A percentile compares a stretch with the other conserved stretches of the same genome.
Evolutionary conservation across 2,329 filamentous ascomycete genomes (phyloP).

Genomic region (Sclerotinia borealis): DNA sequence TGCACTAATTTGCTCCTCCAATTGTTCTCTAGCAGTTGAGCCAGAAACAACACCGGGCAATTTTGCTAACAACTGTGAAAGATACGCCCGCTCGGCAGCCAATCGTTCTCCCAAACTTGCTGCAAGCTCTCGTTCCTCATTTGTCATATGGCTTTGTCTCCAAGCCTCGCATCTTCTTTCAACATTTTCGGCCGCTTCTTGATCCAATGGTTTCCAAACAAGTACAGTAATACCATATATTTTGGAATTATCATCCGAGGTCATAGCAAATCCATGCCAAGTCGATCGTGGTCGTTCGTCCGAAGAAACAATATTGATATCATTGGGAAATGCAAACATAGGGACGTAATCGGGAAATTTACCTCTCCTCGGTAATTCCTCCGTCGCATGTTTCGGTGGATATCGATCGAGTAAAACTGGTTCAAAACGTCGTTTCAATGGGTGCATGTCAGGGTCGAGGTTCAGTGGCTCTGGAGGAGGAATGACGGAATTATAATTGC

Average conservation of each 20-base stretch:
- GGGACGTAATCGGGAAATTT: conserved; percentile 95
- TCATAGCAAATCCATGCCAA: conserved; percentile 99
- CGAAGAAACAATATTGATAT: conserved; percentile 14
- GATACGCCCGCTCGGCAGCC: conserved; percentile 78
- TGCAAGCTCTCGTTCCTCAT: conserved; percentile 84
- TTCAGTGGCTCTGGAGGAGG: conserved; percentile 88
- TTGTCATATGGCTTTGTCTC: conserved; percentile 83
- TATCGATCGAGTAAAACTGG: conserved; percentile 94
- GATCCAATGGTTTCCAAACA: conserved; percentile 83
- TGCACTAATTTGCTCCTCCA: conserved; percentile 91
- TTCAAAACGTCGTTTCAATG: conserved; percentile 87
- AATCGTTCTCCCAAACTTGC: conserved; percentile 85
- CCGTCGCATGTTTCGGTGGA: conserved; percentile 73
- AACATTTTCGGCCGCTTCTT: conserved; percentile 74
- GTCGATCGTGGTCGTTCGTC: conserved; percentile 72
- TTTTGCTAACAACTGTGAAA: conserved; percentile 80
- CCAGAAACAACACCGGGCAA: conserved; percentile 77
- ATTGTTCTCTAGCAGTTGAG: conserved; percentile 68
- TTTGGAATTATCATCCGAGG: conserved; percentile 82
- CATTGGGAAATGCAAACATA: conserved; percentile 16
- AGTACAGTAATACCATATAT: conserved; percentile 88
- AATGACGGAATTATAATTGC: conserved; percentile 98
- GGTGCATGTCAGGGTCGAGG: conserved; percentile 88
- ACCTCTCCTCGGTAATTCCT: conserved; percentile 73
- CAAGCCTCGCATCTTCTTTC: conserved; percentile 77